phyloP scores from a whole-genome alignment of 139 green algal genomes.

The Chlorella sp. region DNA sequence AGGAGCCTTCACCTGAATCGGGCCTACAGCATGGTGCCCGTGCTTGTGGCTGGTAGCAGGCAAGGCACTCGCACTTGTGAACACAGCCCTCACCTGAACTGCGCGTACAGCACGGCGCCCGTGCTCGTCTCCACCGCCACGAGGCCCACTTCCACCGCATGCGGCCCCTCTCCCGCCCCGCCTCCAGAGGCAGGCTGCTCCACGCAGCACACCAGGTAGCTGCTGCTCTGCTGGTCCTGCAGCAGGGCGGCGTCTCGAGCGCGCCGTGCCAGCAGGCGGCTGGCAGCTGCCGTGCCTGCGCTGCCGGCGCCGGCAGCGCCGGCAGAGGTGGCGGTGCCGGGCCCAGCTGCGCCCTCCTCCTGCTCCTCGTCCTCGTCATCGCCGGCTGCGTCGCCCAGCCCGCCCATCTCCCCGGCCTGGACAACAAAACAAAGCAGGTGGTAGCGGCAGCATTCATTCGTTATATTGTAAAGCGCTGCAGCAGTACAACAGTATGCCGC shows the following conservation, averaged over 20 bases:
- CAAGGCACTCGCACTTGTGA: no score
- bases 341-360: conserved; percentile 3
- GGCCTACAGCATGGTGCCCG: no score
- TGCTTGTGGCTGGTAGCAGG: no score
- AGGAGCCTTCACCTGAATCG: no score
- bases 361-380: conserved; percentile 2
- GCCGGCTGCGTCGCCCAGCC: background rate
- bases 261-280: conserved; percentile 9
- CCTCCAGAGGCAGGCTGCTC: conserved; percentile 31
- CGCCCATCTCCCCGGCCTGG: conserved; percentile 36
- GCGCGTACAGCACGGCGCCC: conserved; percentile 69
- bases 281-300: background rate
- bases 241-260: conserved; percentile 18
- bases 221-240: conserved; percentile 11
- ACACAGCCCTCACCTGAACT: conserved; percentile 55
- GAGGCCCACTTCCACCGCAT: conserved; percentile 61
- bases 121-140: conserved; percentile 83
- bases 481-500: no score
- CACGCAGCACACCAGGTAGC: conserved; percentile 60
- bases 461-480: background rate
- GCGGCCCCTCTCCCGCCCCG: background rate
- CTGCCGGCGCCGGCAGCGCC: background rate
- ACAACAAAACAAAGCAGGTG: background rate
- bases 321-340: no score
- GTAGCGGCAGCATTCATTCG: background rate